phyloP scores from a whole-genome alignment of 139 green algal genomes.

The Chlorella sp. region DNA sequence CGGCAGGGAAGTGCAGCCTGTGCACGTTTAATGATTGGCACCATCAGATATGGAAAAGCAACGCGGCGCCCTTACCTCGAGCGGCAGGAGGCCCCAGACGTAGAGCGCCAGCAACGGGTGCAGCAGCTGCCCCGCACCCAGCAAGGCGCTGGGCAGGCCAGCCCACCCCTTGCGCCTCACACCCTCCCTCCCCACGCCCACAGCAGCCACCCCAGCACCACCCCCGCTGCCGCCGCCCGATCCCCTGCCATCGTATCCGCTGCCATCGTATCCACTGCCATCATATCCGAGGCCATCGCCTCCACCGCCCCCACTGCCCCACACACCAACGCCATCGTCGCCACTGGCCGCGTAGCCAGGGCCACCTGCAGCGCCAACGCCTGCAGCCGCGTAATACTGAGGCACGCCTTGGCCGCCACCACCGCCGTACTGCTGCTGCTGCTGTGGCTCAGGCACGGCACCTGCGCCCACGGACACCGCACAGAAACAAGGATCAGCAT shows the following conservation, averaged over 20 bases:
- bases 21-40: no score
- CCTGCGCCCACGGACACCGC: neutral
- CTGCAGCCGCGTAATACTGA: no score
- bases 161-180: neutral
- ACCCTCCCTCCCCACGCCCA: no score
- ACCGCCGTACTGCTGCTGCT: no score
- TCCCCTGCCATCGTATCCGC: no score
- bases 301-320: neutral
- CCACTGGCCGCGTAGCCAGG: neutral
- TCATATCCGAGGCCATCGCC: neutral
- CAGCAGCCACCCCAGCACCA: no score
- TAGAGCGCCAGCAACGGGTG: slow-evolving; percentile 21
- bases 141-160: neutral
- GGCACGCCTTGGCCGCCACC: no score
- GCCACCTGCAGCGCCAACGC: neutral
- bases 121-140: neutral
- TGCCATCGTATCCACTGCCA: neutral
- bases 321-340: neutral
- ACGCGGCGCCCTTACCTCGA: no score
- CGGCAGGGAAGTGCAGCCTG: no score
- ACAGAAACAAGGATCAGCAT: no score
- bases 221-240: no score
- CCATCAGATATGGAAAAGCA: no score
- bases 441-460: neutral
- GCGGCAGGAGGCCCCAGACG: slow-evolving; percentile 46